Evolutionary conservation across 148 eudicot species (phyloP), one percentile per base, ranked within the genome.

Genomic region (Linanthus parryae): DNA sequence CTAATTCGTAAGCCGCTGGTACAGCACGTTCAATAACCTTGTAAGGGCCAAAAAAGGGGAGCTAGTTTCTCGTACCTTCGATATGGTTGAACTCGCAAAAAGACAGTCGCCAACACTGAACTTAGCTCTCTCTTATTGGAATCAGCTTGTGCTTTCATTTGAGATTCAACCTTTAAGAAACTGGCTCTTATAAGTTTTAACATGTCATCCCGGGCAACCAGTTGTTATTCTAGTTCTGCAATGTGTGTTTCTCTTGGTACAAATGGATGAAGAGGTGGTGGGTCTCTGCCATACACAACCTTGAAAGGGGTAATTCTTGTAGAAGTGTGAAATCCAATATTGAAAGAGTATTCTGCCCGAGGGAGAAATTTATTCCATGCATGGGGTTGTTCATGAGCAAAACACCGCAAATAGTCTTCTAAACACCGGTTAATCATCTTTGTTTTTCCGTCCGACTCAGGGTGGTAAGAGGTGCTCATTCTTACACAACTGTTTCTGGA

Each of bases 71-170:
- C 9, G 40, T 36, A 15, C 4, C 2, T 12, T 5, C 35, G 35
- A 10, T 31, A 31, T 4, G 35, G 35, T 31, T 31, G 5, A 36
- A 36, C 12, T 36, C 14, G 4, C 14, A 36, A 36, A 36, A 36
- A 36, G 14, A 36, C 14, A 10, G 10, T 36, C 14, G 14, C 40
- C 40, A 36, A 36, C 40, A 36, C 14, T 6, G 40, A 36, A 36
- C 2, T 12, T 36, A 36, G 14, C 40, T 36, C 40, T 36, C 40
- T 36, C 14, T 15, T 36, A 12, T 36, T 36, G 7, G 40, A 12
- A 36, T 36, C 40, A 36, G 40, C 40, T 36, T 36, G 40, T 36
- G 40, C 40, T 12, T 36, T 36, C 40, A 36, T 36, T 4, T 10
- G 12, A 8, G 40, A 36, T 36, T 36, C 14, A 36, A 15, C 14